phyloP scores from a whole-genome alignment of 108 stramenopile species.

The Cyclotella atomus region DNA sequence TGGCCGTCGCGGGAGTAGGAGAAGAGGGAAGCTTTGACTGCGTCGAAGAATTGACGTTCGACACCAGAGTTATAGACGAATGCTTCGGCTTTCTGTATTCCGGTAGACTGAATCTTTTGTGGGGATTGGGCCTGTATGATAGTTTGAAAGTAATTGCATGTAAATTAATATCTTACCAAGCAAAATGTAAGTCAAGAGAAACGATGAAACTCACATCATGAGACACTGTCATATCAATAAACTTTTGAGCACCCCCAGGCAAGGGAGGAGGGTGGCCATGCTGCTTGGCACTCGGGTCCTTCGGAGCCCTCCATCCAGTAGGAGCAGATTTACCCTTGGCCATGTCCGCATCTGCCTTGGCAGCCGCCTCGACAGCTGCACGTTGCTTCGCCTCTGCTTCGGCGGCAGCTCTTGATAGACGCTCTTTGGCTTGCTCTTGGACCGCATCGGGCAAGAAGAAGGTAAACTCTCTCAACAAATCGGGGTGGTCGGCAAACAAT shows the following conservation, averaged over 20 bases:
- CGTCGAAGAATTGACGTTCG: slow-evolving; percentile 90
- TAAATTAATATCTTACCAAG: too few relatives aligned
- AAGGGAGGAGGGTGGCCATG: slow-evolving; percentile 18
- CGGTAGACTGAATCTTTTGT: background rate
- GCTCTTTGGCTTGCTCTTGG: slow-evolving; percentile 91
- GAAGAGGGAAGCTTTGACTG: slow-evolving; percentile 82
- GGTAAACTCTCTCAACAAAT: slow-evolving; percentile 92
- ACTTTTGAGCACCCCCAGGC: slow-evolving; percentile 41
- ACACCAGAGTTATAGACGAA: slow-evolving; percentile 88
- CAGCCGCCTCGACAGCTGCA: slow-evolving; percentile 54
- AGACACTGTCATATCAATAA: slow-evolving; percentile 80
- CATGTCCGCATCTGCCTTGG: slow-evolving; percentile 42
- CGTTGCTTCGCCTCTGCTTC: slow-evolving; percentile 85
- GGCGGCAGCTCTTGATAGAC: slow-evolving; percentile 82
- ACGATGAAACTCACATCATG: slow-evolving; percentile 35
- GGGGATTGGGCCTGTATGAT: background rate
- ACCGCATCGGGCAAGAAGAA: slow-evolving; percentile 95
- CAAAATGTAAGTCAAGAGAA: too few relatives aligned
- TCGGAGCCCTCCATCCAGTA: slow-evolving; percentile 49
- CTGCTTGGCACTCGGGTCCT: background rate
- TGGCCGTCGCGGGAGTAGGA: slow-evolving; percentile 86
- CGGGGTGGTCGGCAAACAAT: slow-evolving; percentile 93
- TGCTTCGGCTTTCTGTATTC: slow-evolving; percentile 55
- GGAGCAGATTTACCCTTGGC: slow-evolving; percentile 29
- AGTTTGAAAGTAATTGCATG: too few relatives aligned